Evolutionary conservation across 352 stramenopile species (phyloP).

Genomic region (Globisporangium paddicum): DNA sequence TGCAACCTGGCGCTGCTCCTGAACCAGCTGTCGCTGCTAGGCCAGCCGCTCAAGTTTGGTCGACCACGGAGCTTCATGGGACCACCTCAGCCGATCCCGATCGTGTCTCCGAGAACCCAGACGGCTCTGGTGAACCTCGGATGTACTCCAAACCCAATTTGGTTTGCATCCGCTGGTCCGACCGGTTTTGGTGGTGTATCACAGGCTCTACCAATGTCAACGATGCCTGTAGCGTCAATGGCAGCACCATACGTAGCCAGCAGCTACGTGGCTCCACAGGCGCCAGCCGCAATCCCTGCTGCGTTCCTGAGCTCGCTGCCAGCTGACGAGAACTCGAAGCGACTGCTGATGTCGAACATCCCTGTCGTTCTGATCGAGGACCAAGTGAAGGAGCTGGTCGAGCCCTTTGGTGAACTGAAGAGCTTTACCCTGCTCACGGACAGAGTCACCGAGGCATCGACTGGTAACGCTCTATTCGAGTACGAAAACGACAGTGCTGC

Average conservation of each 20-base stretch:
- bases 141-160: constrained; percentile 74
- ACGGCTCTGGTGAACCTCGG: constrained; percentile 78
- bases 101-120: constrained; percentile 60
- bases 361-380: constrained; percentile 66
- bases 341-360: constrained; percentile 82
- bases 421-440: constrained; percentile 68
- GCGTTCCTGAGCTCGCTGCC: constrained; percentile 5
- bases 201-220: constrained; percentile 3
- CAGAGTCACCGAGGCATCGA: constrained; percentile 33
- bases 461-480: constrained; percentile 76
- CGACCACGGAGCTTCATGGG: constrained; percentile 80
- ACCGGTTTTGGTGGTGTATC: constrained; percentile 8
- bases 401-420: constrained; percentile 76
- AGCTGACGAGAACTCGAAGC: constrained; percentile 24
- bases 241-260: not conserved
- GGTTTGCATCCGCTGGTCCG: constrained; percentile 46
- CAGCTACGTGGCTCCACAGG: not conserved
- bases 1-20: constrained; percentile 82
- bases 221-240: not conserved
- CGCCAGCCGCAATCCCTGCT: not conserved
- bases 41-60: constrained; percentile 84
- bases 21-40: constrained; percentile 75
- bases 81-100: constrained; percentile 70
- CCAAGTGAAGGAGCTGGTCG: constrained; percentile 80
- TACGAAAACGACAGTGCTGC: constrained; percentile 61